Evolutionary conservation across 2,329 filamentous ascomycete genomes (phyloP), one percentile per base, ranked within the genome.

Genomic region (Phaeophleospora eucalypticola): DNA sequence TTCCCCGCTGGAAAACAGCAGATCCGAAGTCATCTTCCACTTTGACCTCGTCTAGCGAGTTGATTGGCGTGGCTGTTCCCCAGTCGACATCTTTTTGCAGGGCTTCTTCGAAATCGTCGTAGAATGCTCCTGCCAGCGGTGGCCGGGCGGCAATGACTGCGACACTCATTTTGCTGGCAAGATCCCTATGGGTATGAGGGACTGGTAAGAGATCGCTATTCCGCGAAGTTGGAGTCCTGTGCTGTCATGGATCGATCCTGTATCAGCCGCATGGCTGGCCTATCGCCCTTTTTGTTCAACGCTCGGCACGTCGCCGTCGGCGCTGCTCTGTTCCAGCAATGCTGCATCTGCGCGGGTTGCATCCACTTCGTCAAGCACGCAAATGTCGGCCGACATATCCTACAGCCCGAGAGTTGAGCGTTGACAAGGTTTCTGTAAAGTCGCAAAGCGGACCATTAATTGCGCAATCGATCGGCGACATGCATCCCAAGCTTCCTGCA

Each of bases 21-120:
- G 20, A 45, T 10, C 40, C 41, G 15, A 53, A 44, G 41, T 56
- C 49, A 39, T 45, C 39, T 16, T 51, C 53, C 15, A 49, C 40
- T 15, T 53, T 12, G n/a, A 51, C 43, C 32, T 53, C 46, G 24
- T 41, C 29, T 18, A 49, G 36, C 18, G 36, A 41, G 24, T 47
- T 51, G 32, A 53, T 42, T 6, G 53, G 53, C 7, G 53, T 56
- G 19, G 48, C 53, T 10, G 51, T 53, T 2, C 53, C 53, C 53
- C 53, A 56, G 41, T 56, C 51, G 15, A 56, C 41, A 20, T 51
- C 45, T 33, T 53, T 40, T 21, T 19, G 33, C 17, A 42, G 7
- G 6, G 15, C 19, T 16, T 41, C 45, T 4, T 43, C 45, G 18
- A 24, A 34, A 34, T 36, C n/a, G 21, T 49, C 45, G 27, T 46